A percentile compares a stretch with the other conserved stretches of the same genome.
These are phyloP conservation scores for Cavenderia fasciculata DNA, from an alignment of 78 protist species.

Conservation along the genomic window DNA sequence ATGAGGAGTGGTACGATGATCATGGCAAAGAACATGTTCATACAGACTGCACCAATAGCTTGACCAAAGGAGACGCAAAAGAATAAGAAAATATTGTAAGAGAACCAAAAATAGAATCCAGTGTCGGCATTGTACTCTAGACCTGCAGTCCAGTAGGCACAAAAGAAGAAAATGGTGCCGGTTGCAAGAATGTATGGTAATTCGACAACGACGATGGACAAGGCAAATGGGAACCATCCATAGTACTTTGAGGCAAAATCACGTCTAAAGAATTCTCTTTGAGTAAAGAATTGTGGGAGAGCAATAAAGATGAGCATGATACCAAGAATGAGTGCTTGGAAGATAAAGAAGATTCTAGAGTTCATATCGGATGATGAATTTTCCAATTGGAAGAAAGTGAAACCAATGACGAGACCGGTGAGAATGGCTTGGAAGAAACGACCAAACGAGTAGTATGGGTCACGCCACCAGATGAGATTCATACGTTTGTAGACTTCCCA, in stretches of 20 bases:
- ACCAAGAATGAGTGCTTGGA: conserved; percentile 49
- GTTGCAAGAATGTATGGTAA: conserved; percentile 25
- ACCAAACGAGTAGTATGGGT: conserved; percentile 1
- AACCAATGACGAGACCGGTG: conserved; percentile 54
- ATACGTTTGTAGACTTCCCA: conserved; percentile 55
- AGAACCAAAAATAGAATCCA: conserved; percentile 53
- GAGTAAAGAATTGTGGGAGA: conserved; percentile 34
- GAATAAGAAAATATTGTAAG: not conserved
- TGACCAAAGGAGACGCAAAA: conserved; percentile 55
- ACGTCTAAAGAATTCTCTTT: conserved; percentile 35
- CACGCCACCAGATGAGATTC: conserved; percentile 39
- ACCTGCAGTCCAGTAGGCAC: conserved; percentile 51
- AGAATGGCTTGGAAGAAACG: not conserved
- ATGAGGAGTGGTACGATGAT: conserved; percentile 15
- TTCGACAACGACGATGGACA: conserved; percentile 38
- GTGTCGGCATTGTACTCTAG: not conserved
- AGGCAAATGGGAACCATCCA: conserved; percentile 43
- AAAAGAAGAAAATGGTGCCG: conserved; percentile 33
- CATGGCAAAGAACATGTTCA: conserved; percentile 7
- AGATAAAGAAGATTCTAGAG: conserved; percentile 43
- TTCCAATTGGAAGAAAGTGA: conserved; percentile 21
- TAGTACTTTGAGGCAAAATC: conserved; percentile 47
- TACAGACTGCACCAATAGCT: conserved; percentile 41
- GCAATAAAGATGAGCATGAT: conserved; percentile 31
- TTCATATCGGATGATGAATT: conserved; percentile 52